Evolutionary conservation across 257 asterid species (phyloP), one percentile per base, ranked within the genome.

Genomic region (Ocimum tenuiflorum): DNA sequence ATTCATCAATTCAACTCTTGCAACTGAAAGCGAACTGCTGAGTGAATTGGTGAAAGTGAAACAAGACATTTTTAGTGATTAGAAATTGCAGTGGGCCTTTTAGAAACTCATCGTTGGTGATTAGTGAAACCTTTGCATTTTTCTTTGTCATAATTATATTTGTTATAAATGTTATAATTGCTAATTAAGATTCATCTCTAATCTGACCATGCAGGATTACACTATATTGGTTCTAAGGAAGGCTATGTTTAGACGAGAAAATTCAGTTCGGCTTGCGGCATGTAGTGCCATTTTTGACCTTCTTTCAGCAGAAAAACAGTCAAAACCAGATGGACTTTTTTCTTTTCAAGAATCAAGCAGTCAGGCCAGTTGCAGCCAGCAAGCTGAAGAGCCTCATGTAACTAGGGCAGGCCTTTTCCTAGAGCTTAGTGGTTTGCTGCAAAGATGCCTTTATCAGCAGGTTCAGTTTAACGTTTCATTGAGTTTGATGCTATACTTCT

Each of bases 331-430:
- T 71, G 89, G 79, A 9, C 70, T 78, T 50, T 81, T 82, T 71
- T 83, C 95, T 60, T 83, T 82, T 67, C 95, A 89, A 83, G 97
- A 89, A 77, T 85, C 95, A 49, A 83, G 85, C 81, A 89, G 97
- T 76, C 97, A 89, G 81, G 95, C 95, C 56, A 84, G 97, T 79
- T 74, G 88, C 77, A 89, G 97, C 78, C 97, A 87, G 81, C 94
- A 87, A 73, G 77, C 83, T 79, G 89, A 76, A 78, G 68, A 77
- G 67, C 82, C 63, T 68, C 66, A 39, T 53, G 70, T 83, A 53
- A 68, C 66, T 39, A 79, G 77, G 29, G 69, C 76, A 60, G 78
- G 79, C 68, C 94, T 89, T 75, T 89, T 89, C 78, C 86, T 66
- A 67, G 97, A 89, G 79, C 87, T 89, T 60, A 85, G 85, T 78